Evolutionary conservation across 768 basidiomycete species (phyloP).

Genomic region (Sutorius australiensis): DNA sequence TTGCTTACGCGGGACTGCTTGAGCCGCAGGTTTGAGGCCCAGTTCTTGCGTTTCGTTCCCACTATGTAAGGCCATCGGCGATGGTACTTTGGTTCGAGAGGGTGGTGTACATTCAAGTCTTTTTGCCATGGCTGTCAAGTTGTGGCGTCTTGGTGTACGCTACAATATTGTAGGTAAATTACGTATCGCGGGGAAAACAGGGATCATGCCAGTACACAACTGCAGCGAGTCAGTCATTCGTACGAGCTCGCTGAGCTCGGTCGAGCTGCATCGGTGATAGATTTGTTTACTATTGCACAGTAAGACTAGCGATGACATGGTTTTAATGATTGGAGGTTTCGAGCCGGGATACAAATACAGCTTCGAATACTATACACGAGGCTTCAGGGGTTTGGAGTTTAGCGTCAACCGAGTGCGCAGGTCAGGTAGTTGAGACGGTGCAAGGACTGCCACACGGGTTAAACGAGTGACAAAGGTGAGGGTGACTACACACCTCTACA

Average conservation of each 20-base stretch:
- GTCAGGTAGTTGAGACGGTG: neutral
- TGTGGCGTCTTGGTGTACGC: too few relatives aligned
- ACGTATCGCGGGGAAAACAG: too few relatives aligned
- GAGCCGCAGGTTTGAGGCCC: neutral
- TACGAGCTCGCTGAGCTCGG: neutral
- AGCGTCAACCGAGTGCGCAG: neutral
- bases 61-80: too few relatives aligned
- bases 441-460: neutral
- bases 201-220: too few relatives aligned
- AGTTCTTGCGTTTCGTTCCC: too few relatives aligned
- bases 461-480: neutral
- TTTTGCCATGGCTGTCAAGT: too few relatives aligned
- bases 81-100: too few relatives aligned
- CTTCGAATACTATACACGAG: conserved; percentile 5
- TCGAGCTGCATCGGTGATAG: too few relatives aligned
- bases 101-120: too few relatives aligned
- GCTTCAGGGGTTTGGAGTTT: neutral
- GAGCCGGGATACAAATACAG: conserved; percentile 21
- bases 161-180: too few relatives aligned
- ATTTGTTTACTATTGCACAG: conserved; percentile 7
- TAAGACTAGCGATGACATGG: neutral
- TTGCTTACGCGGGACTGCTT: neutral
- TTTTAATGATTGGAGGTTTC: neutral
- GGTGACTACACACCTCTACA: conserved; percentile 18
- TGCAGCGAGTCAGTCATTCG: neutral